These are phyloP conservation scores for Leccinum subatratum DNA, from an alignment of 1,284 basidiomycete genomes.

Conservation along the genomic window DNA sequence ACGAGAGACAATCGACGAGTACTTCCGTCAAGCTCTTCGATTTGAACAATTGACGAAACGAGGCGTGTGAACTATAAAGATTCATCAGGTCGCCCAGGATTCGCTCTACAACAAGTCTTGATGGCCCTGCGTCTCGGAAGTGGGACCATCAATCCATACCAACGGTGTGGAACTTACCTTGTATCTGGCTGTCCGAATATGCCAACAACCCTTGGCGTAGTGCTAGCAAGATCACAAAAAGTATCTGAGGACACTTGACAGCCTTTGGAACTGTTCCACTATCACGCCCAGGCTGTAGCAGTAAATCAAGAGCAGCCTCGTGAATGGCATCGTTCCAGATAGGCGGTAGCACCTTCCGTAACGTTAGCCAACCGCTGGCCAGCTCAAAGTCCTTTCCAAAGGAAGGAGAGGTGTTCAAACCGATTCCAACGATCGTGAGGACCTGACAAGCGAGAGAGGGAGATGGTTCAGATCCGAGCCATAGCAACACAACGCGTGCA, in stretches of 20 bases:
- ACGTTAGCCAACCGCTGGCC: slow-evolving; percentile 67
- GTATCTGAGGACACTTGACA: slow-evolving; percentile 40
- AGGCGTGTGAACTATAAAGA: slow-evolving; percentile 53
- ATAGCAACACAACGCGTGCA: slow-evolving; percentile 66
- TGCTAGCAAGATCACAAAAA: slow-evolving; percentile 63
- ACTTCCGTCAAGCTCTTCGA: slow-evolving; percentile 62
- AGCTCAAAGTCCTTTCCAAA: slow-evolving; percentile 73
- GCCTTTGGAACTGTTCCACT: slow-evolving; percentile 6
- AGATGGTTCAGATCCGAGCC: slow-evolving; percentile 68
- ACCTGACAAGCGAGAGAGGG: slow-evolving; percentile 55
- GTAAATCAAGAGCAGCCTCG: slow-evolving; percentile 57
- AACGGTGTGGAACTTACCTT: slow-evolving; percentile 12
- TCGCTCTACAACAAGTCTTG: slow-evolving; percentile 18
- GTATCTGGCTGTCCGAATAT: slow-evolving; percentile 11
- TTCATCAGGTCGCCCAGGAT: slow-evolving; percentile 65
- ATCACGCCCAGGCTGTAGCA: slow-evolving; percentile 44
- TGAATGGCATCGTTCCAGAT: slow-evolving; percentile 67
- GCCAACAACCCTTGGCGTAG: slow-evolving; percentile 43
- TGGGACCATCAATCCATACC: neutral
- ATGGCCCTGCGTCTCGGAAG: slow-evolving; percentile 20
- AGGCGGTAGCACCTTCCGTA: slow-evolving; percentile 60
- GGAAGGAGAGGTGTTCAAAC: slow-evolving; percentile 48
- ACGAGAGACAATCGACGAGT: slow-evolving; percentile 63
- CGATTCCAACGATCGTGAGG: slow-evolving; percentile 55
- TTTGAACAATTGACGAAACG: slow-evolving; percentile 67